Evolutionary conservation across 176 grass and related monocot genomes (phyloP), one percentile per base, ranked within the genome.

Genomic region (Aechmea fasciata): DNA sequence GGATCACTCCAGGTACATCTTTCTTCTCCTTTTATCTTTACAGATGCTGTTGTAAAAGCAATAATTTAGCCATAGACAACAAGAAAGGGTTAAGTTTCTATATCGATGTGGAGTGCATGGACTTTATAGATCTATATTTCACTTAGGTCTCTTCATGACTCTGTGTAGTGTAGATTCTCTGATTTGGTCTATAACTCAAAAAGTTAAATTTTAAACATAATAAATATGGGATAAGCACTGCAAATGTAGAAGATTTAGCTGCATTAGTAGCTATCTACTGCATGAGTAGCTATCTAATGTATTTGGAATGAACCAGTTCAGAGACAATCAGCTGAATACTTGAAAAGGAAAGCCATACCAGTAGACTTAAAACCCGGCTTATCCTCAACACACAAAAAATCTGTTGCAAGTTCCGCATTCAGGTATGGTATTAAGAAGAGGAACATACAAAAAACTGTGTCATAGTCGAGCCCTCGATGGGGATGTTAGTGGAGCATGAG

Each of bases 341-440:
- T 92, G 82, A 83, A 83, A 80, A 92, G 89, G 66, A 90, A 80
- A 92, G 71, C 70, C 78, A 70, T 26, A 48, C 65, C 29, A 61
- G 11, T 81, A 69, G 25, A 67, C 52, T 69, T 63, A 47, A 72
- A 71, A 47, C 53, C 48, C 47, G 76, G 28, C 74, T 77, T 82
- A 18, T 50, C 59, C 25, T 71, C 75, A 73, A 50, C n/a, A 57
- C 87, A 79, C 52, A 15, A 19, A 66, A 90, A 81, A 50, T 57
- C 73, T 63, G 66, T 77, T n/a, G 89, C 62, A 80, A 90, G 77
- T 83, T 83, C 66, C 14, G 72, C 84, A 49, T 97, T 92, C 74
- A 87, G 74, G 69, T 51, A 83, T 57, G 93, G 86, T 47, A 90
- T 92, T 54, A 92, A 85, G 68, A 83, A 74, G 47, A 97, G 86